Evolutionary conservation across 192 early-diverging fungal species (phyloP).

Genomic region (Neocallimastix lanati): DNA sequence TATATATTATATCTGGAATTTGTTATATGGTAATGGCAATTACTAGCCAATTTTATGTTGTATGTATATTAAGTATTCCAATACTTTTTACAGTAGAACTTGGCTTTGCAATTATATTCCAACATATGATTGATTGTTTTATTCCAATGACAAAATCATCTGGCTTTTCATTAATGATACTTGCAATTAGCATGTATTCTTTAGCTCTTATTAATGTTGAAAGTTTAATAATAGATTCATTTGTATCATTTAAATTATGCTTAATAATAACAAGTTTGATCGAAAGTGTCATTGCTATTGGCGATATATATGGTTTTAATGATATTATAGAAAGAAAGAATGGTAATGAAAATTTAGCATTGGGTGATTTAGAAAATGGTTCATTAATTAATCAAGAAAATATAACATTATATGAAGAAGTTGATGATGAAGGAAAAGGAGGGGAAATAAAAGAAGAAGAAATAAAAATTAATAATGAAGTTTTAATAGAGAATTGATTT

Average conservation of each 20-base stretch:
- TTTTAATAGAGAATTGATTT: neutral
- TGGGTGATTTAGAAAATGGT: neutral
- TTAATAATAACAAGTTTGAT: neutral
- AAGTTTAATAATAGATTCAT: neutral
- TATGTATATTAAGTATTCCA: neutral
- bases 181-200: neutral
- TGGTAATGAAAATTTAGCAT: neutral
- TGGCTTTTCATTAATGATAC: neutral
- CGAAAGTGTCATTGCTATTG: neutral
- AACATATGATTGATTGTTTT: neutral
- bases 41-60: neutral
- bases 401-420: neutral
- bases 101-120: neutral
- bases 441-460: neutral
- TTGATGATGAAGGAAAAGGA: neutral
- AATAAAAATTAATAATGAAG: neutral
- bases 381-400: neutral
- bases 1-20: neutral
- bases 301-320: neutral
- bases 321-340: neutral
- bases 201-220: neutral
- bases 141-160: neutral
- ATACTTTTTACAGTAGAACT: neutral
- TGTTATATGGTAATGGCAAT: neutral
- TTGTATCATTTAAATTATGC: neutral